Conservation (phyloP, 805 yeast species). For the Candida ponderosae region DNA sequence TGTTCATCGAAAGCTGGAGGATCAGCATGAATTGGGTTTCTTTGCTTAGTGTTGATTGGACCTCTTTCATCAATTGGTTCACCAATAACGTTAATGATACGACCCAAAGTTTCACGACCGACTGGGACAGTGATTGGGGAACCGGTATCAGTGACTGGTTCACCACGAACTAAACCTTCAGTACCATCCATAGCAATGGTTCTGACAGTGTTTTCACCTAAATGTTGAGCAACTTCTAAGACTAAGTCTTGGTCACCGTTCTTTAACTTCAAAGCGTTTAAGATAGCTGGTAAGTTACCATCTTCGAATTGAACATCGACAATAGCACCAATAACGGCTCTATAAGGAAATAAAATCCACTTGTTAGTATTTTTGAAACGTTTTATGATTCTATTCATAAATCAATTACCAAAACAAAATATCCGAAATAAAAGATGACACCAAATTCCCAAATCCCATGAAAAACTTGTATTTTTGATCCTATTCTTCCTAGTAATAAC, state of each 20-base stretch:
- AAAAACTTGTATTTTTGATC: no score
- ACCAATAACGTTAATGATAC: constrained; percentile 97
- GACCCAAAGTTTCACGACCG: constrained; percentile 98
- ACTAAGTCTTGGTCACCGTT: constrained; percentile 69
- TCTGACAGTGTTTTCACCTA: constrained; percentile 99
- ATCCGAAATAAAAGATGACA: no score
- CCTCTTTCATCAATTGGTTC: constrained; percentile 99
- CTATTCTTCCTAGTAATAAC: no score
- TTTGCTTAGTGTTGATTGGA: constrained; percentile 86
- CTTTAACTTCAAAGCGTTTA: constrained; percentile 90
- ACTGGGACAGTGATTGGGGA: constrained; percentile 98
- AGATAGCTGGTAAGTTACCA: constrained; percentile 94
- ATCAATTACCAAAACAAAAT: no score
- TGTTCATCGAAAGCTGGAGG: constrained; percentile 96
- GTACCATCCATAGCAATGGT: constrained; percentile 99
- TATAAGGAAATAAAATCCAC: constrained; percentile 22
- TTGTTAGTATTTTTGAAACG: background rate
- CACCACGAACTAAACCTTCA: constrained; percentile 99
- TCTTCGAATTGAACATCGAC: constrained; percentile 98
- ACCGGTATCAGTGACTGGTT: constrained; percentile 87
- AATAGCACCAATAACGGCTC: constrained; percentile 99
- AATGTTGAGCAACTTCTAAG: constrained; percentile 98
- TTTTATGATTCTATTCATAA: background rate
- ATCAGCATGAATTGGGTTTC: constrained; percentile 98
- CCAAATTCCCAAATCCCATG: no score